Evolutionary conservation across 768 basidiomycete genomes (phyloP), one percentile per base, ranked within the genome.

Genomic region (Tulasnella sp.): DNA sequence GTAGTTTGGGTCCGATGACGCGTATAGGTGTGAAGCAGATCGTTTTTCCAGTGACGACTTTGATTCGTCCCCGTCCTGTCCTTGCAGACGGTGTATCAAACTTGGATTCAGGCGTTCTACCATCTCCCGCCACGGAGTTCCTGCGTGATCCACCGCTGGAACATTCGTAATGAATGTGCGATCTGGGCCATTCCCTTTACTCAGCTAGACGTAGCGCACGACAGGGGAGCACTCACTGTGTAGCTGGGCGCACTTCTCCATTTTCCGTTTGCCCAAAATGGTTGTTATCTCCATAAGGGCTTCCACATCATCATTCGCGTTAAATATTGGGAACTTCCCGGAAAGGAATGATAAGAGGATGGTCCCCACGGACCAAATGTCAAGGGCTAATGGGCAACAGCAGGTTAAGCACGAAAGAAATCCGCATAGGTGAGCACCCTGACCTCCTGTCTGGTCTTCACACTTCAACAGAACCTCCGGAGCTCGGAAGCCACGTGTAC

Each of bases 381-480:
- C 96, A 66, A 98, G 84, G 1, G 94, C 96, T 99, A 66, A 27
- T 25, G 7, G 63, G 36, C 1, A 17, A 19, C 27, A 7, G n/a
- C 23, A 12, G 12, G 32, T 37, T 32, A 59, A 25, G 29, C 9
- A 25, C 14, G n/a, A 34, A 49, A 15, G 51, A 40, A 48, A 49
- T 36, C 15, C n/a, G 36, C 35, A 46, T 35, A 49, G 12, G 19
- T 19, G 58, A 29, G 29, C 29, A 57, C 29, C 70, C 81, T 61
- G 63, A 93, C 94, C 89, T 61, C 89, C 90, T 7, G 82, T 83
- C 70, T 99, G 96, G 63, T 90, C 85, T 3, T 80, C 80, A 63
- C 96, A 99, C 68, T 98, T 99, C 37, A 99, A 68, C 35, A 99
- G 69, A 2, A 99, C 94, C 65, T 99, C 96, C 0, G 96, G 96